Base-by-base conservation (phyloP, 257 asterid species). In the Nicotiana obtusifolia region DNA sequence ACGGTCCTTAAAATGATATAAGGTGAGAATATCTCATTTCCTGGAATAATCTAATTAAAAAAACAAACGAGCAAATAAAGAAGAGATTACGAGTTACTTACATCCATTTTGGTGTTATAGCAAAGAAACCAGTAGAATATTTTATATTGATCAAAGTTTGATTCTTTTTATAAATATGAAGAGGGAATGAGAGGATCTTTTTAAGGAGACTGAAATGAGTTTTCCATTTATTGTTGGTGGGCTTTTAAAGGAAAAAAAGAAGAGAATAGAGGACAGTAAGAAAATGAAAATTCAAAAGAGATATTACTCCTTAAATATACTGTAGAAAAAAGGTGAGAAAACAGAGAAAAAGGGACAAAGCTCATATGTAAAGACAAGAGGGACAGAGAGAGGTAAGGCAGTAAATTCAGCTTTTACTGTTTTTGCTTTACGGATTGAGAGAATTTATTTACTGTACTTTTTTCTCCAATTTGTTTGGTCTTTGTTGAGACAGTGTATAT, bases 391-490 rank as follows among this genome's bases (percentile, higher is more conserved):
- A 30, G 52, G 22, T 17, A 33, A 52, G 28, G 35, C 61, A 65
- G 66, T 49, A 81, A 54, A 44, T 14, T 54, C 68, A 56, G 81
- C 81, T 78, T 78, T 78, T 37, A 11, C n/a, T 7, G 33, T 78
- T 57, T 78, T 59, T 62, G 30, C 78, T 44, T 44, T 22, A 15
- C 0, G 10, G 59, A n/a, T 5, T 30, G 56, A 28, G 33, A 69
- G 31, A 68, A 35, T 71, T n/a, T 71, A 71, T 35, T 16, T n/a
- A 10, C 76, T 1, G 0, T 37, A 37, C 22, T 82, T 81, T 84
- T 82, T 77, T 82, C 85, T 80, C 20, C 80, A 81, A 26, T 69
- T 22, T 73, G 61, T 84, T 81, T 85, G 85, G 84, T 60, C 87
- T 35, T 57, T 57, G 47, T 28, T 56, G 24, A 2, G 14, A 6